These are phyloP conservation scores for Crithidia acanthocephali DNA, from an alignment of 208 protist species.

Conservation along the genomic window DNA sequence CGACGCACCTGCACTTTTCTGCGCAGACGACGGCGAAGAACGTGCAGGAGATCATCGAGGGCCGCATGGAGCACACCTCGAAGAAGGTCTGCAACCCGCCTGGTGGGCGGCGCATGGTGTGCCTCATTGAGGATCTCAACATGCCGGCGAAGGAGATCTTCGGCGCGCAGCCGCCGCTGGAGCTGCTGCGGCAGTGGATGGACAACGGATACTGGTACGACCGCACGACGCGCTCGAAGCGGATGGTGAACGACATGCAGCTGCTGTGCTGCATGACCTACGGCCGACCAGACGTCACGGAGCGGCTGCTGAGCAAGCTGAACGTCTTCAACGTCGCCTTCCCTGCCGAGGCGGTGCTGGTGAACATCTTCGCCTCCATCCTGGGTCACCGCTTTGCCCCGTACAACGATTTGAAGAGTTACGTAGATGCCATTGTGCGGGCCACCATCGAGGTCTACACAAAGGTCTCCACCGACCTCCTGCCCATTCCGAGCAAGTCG, in stretches of 20 bases:
- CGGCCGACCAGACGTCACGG: conserved; percentile 94
- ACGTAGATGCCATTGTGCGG: conserved; percentile 93
- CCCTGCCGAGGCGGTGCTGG: conserved; percentile 90
- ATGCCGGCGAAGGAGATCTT: conserved; percentile 98
- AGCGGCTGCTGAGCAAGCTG: conserved; percentile 95
- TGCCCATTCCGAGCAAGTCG: conserved; percentile 98
- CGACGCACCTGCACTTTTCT: conserved; percentile 96
- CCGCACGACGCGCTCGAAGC: conserved; percentile 90
- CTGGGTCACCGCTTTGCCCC: conserved; percentile 92
- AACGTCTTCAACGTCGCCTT: conserved; percentile 97
- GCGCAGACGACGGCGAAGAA: conserved; percentile 95
- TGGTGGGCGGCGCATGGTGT: conserved; percentile 94
- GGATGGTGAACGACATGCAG: conserved; percentile 97
- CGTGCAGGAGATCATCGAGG: conserved; percentile 97
- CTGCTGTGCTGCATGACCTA: conserved; percentile 98
- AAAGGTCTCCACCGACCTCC: conserved; percentile 86
- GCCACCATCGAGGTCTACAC: conserved; percentile 97
- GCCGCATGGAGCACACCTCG: conserved; percentile 96
- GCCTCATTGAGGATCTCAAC: conserved; percentile 99
- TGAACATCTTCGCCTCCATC: conserved; percentile 97
- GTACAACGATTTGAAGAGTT: conserved; percentile 93
- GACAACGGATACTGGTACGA: conserved; percentile 99
- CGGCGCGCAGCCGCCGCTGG: conserved; percentile 97
- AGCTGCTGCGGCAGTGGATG: conserved; percentile 97
- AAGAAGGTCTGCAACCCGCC: conserved; percentile 96